These are phyloP conservation scores for Acorus gramineus DNA, from an alignment of 106 monocot species.

Conservation along the genomic window DNA sequence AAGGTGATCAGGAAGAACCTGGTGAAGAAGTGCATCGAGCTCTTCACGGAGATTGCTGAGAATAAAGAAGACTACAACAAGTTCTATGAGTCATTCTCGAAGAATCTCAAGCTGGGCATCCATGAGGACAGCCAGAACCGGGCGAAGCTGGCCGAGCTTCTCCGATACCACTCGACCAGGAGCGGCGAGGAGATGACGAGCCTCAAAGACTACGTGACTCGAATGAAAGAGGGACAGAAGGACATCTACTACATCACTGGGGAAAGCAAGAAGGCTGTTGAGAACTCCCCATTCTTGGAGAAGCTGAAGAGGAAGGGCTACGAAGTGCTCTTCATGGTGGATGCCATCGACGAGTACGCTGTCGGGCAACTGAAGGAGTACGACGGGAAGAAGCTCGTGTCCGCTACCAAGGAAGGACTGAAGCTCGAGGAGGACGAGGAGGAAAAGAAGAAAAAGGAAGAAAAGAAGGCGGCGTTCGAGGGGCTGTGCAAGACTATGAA, in stretches of 20 bases:
- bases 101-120: conserved; percentile 25
- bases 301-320: conserved; percentile 21
- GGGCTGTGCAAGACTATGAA: no score
- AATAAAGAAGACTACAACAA: conserved; percentile 25
- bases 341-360: conserved; percentile 17
- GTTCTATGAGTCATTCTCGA: conserved; percentile 3
- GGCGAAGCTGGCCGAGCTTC: conserved; percentile 7
- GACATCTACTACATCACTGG: conserved; percentile 18
- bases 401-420: background rate
- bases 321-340: conserved; percentile 21
- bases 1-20: conserved; percentile 17
- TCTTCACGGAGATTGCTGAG: conserved; percentile 23
- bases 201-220: conserved; percentile 12
- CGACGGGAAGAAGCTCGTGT: conserved; percentile 16
- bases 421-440: conserved; percentile 22
- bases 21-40: conserved; percentile 16
- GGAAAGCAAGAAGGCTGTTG: conserved; percentile 21
- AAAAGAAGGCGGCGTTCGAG: no score
- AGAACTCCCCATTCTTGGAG: conserved; percentile 21
- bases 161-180: conserved; percentile 17
- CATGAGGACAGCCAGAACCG: conserved; percentile 18
- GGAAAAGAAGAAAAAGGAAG: conserved; percentile 21
- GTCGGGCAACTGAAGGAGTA: conserved; percentile 19
- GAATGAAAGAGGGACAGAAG: conserved; percentile 16
- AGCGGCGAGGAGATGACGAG: conserved; percentile 15